Evolutionary conservation across 2,329 filamentous ascomycete species (phyloP).

Genomic region (Talaromyces islandicus): DNA sequence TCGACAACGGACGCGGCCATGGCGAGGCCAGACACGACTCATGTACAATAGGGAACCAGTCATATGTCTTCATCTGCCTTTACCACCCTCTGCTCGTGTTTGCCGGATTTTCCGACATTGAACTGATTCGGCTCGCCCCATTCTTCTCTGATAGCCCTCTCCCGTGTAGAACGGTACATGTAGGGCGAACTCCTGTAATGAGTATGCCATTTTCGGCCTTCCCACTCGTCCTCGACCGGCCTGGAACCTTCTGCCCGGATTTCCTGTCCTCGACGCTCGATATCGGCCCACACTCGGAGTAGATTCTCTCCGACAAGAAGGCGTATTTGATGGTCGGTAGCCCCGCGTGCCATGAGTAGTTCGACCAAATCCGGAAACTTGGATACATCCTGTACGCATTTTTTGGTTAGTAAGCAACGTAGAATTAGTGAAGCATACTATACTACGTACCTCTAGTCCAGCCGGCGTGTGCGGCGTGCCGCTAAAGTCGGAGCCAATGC

Average conservation of each 20-base stretch:
- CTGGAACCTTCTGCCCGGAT: background rate
- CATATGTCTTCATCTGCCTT: background rate
- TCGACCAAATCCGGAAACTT: background rate
- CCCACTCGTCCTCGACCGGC: slow-evolving; percentile 1
- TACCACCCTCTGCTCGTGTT: background rate
- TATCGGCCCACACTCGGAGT: background rate
- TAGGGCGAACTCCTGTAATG: slow-evolving; percentile 3
- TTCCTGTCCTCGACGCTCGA: background rate
- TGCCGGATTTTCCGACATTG: background rate
- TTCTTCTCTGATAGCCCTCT: background rate
- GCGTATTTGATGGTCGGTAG: background rate
- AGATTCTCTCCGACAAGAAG: background rate
- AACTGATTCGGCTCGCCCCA: background rate
- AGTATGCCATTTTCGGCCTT: slow-evolving; percentile 2
- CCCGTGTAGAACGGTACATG: slow-evolving; percentile 1
- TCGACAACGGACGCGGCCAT: background rate
- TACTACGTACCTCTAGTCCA: slow-evolving; percentile 17
- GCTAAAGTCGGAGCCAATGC: slow-evolving; percentile 30
- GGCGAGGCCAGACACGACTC: background rate
- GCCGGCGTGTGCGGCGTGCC: slow-evolving; percentile 18
- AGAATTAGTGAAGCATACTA: background rate
- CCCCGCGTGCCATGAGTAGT: background rate
- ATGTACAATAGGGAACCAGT: background rate
- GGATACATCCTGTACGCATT: background rate
- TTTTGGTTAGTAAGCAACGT: background rate